Percentiles rank a stretch among this genome's conserved stretches.
Evolutionary conservation across 495 filamentous ascomycete species (phyloP).

Genomic region (Pyronema domesticum): DNA sequence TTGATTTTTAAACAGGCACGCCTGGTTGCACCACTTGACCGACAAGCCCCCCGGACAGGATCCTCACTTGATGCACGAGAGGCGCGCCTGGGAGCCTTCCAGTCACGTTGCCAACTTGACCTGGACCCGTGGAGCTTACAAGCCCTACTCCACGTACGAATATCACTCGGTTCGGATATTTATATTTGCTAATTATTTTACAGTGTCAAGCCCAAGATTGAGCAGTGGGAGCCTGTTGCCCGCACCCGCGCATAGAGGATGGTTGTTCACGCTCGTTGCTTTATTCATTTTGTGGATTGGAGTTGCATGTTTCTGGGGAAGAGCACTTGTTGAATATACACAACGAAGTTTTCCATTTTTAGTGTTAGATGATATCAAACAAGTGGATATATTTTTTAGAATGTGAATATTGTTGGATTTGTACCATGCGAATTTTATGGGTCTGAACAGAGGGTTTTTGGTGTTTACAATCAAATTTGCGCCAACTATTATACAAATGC

Average conservation of each 20-base stretch:
- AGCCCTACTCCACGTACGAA: slow-evolving; percentile 83
- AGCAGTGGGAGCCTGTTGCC: slow-evolving; percentile 30
- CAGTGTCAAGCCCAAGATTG: slow-evolving; percentile 31
- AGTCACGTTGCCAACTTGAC: slow-evolving; percentile 64
- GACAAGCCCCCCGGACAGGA: slow-evolving; percentile 73
- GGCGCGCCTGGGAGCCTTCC: slow-evolving; percentile 55
- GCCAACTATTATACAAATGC: no score
- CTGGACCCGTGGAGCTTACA: slow-evolving; percentile 57
- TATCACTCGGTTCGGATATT: slow-evolving; percentile 15
- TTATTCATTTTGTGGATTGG: background rate
- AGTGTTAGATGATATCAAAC: no score
- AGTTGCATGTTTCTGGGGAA: background rate
- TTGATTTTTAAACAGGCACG: slow-evolving; percentile 43
- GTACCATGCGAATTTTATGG: background rate
- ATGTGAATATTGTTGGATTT: background rate
- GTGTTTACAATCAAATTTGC: background rate
- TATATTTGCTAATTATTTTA: slow-evolving; percentile 4
- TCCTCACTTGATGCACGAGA: slow-evolving; percentile 43
- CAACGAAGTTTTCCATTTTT: no score
- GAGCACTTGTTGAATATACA: no score
- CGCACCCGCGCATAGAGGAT: slow-evolving; percentile 24
- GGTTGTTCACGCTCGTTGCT: background rate
- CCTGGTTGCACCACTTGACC: slow-evolving; percentile 86
- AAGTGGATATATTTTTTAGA: background rate
- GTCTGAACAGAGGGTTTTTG: background rate